Percentiles rank a stretch among this genome's conserved stretches.
These are phyloP conservation scores for Plasmodium cynomolgi DNA, from an alignment of 169 alveolate genomes.

Conservation along the genomic window DNA sequence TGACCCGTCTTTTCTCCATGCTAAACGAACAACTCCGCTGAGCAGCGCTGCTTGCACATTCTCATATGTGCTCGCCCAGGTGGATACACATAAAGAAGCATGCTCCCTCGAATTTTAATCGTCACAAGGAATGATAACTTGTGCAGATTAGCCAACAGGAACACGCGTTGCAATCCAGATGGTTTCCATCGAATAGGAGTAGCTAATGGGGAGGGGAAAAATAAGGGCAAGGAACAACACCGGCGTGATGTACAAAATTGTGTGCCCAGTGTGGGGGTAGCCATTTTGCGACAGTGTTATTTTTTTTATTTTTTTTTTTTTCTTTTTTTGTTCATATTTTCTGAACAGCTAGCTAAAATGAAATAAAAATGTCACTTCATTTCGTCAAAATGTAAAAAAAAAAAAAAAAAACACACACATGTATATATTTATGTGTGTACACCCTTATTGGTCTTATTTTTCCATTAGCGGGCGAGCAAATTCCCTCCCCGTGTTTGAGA, in stretches of 20 bases:
- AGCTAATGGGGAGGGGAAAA: neutral
- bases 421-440: neutral
- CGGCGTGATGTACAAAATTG: neutral
- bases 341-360: neutral
- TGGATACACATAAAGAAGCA: neutral
- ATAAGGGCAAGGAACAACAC: neutral
- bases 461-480: neutral
- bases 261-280: neutral
- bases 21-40: neutral
- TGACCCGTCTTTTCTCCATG: neutral
- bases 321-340: neutral
- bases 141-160: neutral
- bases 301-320: too few species aligned
- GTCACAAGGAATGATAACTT: neutral
- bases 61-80: neutral
- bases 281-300: neutral
- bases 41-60: neutral
- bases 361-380: neutral
- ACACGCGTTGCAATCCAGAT: neutral
- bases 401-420: slow-evolving; percentile 2
- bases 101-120: neutral
- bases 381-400: neutral
- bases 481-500: neutral
- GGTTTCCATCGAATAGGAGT: neutral
- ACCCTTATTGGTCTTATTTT: neutral